These are phyloP conservation scores for Saccharomyces kudriavzevii DNA, from an alignment of 805 yeast species.

Conservation along the genomic window DNA sequence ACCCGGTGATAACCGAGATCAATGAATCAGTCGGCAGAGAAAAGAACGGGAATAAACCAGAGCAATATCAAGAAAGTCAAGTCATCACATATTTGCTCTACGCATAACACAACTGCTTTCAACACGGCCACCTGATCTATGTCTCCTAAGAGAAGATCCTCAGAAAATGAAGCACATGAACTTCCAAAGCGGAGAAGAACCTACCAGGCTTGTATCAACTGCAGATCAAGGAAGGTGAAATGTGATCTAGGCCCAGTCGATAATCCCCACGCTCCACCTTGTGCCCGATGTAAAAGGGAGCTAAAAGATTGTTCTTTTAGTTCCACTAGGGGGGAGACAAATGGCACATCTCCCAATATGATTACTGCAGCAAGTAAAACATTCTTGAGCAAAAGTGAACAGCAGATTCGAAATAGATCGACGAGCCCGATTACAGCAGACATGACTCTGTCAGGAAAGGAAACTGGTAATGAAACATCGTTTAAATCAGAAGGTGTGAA, in stretches of 20 bases:
- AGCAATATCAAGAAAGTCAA: background rate
- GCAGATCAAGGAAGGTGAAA: constrained; percentile 74
- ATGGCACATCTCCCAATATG: background rate
- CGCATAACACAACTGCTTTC: background rate
- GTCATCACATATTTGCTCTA: background rate
- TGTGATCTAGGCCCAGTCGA: constrained; percentile 79
- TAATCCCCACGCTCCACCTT: constrained; percentile 70
- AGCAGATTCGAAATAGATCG: background rate
- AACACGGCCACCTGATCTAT: background rate
- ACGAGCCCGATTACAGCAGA: background rate
- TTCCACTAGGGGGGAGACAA: constrained; percentile 21
- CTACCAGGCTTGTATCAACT: constrained; percentile 78
- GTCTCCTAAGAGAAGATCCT: background rate
- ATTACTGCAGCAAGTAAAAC: background rate
- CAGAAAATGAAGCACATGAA: background rate
- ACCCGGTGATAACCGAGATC: background rate
- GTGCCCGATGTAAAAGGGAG: constrained; percentile 78
- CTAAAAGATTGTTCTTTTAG: constrained; percentile 70
- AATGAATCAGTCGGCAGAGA: background rate
- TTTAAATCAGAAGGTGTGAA: background rate
- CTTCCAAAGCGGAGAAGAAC: constrained; percentile 44
- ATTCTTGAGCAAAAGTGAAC: background rate
- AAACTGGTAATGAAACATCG: background rate
- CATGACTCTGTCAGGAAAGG: background rate
- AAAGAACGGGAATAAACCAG: background rate